These are phyloP conservation scores for Eucalyptus curtisii DNA, from an alignment of 345 rosid genomes.

Conservation along the genomic window DNA sequence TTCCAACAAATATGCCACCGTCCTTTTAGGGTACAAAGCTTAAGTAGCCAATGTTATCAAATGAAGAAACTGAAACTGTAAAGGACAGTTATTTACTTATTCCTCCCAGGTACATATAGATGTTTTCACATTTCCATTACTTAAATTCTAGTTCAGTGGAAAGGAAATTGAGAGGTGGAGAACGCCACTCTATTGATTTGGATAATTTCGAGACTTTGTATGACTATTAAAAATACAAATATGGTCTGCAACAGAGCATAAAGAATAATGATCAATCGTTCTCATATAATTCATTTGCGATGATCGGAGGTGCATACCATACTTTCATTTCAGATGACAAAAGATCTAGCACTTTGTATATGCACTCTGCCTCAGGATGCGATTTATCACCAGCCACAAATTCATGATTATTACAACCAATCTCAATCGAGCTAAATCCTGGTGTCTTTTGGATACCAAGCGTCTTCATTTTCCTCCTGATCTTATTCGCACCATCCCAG, in stretches of 20 bases:
- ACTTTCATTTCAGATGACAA: constrained; percentile 21
- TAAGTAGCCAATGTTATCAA: background rate
- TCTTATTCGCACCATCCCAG: constrained; percentile 70
- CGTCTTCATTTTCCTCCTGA: constrained; percentile 59
- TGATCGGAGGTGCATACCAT: background rate
- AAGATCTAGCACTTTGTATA: constrained; percentile 35
- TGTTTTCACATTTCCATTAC: background rate
- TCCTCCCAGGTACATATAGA: background rate
- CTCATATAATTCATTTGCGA: background rate
- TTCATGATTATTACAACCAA: constrained; percentile 37
- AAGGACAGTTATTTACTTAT: background rate
- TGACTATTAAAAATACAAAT: background rate
- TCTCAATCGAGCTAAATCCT: constrained; percentile 65
- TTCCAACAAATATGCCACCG: background rate
- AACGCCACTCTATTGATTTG: background rate
- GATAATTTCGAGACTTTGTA: background rate
- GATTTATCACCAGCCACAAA: constrained; percentile 60
- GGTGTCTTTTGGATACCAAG: constrained; percentile 64
- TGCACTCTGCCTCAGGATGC: constrained; percentile 23
- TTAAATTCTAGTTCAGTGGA: background rate
- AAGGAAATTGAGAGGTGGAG: background rate
- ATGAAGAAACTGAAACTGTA: background rate
- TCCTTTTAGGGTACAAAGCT: background rate
- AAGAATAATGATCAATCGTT: background rate
- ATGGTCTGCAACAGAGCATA: background rate